phyloP scores from a whole-genome alignment of 2,329 filamentous ascomycete species.

The Aspergillus oerlinghausenensis region DNA sequence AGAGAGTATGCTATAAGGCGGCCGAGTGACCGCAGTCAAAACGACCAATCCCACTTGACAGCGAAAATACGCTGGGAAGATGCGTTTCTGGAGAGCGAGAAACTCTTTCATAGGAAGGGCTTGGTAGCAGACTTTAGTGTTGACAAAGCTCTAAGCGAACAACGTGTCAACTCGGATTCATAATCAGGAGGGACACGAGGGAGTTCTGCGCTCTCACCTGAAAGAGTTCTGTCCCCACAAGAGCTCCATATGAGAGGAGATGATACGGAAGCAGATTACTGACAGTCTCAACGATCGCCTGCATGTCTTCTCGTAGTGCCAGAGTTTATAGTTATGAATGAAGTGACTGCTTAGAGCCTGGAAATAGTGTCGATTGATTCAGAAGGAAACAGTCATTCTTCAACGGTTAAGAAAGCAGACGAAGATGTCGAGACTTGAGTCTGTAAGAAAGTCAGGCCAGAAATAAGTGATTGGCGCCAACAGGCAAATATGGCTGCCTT shows the following conservation, averaged over 20 bases:
- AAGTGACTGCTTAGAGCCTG: not conserved
- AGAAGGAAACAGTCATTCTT: not conserved
- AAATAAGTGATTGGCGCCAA: not conserved
- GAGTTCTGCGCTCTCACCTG: constrained; percentile 14
- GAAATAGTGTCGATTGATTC: not conserved
- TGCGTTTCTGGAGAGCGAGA: constrained; percentile 34
- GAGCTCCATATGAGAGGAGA: constrained; percentile 36
- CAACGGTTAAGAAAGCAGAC: not conserved
- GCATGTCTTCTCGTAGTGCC: constrained; percentile 11
- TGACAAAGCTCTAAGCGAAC: constrained; percentile 32
- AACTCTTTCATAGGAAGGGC: constrained; percentile 35
- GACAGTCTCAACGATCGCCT: constrained; percentile 4
- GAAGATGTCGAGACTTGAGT: not conserved
- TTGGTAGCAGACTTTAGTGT: constrained; percentile 37
- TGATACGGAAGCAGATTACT: constrained; percentile 29
- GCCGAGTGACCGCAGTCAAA: constrained; percentile 30
- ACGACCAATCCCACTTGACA: constrained; percentile 33
- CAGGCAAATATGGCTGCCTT: not conserved
- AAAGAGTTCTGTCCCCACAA: constrained; percentile 38
- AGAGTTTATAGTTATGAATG: not conserved
- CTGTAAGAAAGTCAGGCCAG: not conserved
- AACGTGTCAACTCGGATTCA: not conserved
- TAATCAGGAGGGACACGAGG: not conserved
- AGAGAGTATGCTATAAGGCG: constrained; percentile 29
- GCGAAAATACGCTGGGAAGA: constrained; percentile 40